These are phyloP conservation scores for Exserohilum rostratum DNA, from an alignment of 2,329 filamentous ascomycete species.

Conservation along the genomic window DNA sequence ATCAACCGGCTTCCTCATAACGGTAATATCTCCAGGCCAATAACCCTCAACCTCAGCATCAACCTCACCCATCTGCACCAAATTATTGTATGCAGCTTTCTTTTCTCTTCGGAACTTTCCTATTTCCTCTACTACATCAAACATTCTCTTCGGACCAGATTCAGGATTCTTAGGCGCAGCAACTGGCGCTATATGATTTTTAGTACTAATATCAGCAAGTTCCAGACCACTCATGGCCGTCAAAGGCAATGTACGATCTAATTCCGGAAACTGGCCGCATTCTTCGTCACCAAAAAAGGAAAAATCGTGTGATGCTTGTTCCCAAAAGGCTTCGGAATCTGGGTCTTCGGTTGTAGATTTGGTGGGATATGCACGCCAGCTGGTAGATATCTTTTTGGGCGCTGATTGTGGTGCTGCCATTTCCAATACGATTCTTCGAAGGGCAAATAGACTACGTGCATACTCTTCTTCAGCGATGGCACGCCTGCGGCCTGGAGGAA, in stretches of 20 bases:
- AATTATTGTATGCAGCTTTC: slow-evolving; percentile 57
- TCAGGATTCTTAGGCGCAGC: slow-evolving; percentile 12
- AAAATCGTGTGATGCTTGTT: slow-evolving; percentile 64
- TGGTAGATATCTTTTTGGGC: slow-evolving; percentile 49
- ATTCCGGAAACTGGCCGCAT: slow-evolving; percentile 57
- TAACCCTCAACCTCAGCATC: slow-evolving; percentile 59
- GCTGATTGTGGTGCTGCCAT: slow-evolving; percentile 35
- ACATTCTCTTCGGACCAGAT: slow-evolving; percentile 17
- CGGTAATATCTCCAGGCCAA: slow-evolving; percentile 65
- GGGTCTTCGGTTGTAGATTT: slow-evolving; percentile 64
- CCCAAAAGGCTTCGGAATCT: slow-evolving; percentile 66
- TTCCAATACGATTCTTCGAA: slow-evolving; percentile 63
- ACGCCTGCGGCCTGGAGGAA: slow-evolving; percentile 63
- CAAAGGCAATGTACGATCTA: slow-evolving; percentile 53
- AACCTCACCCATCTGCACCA: slow-evolving; percentile 30
- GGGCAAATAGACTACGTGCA: slow-evolving; percentile 60
- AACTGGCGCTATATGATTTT: slow-evolving; percentile 14
- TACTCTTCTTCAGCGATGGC: slow-evolving; percentile 56
- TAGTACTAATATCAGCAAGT: slow-evolving; percentile 20
- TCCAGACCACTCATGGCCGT: slow-evolving; percentile 54
- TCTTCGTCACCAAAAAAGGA: slow-evolving; percentile 66
- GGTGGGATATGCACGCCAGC: slow-evolving; percentile 53
- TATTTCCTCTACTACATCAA: slow-evolving; percentile 61
- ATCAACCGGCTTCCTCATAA: slow-evolving; percentile 56
- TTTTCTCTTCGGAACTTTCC: slow-evolving; percentile 60